phyloP scores from a whole-genome alignment of 306 rosid species.

The Rosa chinensis region DNA sequence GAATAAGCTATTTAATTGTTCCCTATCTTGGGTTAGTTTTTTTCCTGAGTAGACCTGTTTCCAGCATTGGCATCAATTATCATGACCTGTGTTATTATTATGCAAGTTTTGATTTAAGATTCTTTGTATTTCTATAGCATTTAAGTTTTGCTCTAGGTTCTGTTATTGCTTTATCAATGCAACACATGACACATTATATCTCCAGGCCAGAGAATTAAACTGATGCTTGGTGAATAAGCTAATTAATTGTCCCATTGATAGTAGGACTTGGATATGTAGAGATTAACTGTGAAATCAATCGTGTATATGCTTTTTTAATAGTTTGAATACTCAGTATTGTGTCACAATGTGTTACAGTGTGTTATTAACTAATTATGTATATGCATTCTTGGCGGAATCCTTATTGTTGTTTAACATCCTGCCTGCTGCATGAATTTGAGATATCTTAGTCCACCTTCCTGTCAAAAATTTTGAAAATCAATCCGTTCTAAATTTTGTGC shows the following conservation, averaged over 20 bases:
- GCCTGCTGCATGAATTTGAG: not conserved
- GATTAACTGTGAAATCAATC: not conserved
- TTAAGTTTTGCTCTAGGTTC: not conserved
- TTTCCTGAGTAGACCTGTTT: not conserved
- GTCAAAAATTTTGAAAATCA: not conserved
- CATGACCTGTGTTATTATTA: not conserved
- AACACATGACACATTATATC: not conserved
- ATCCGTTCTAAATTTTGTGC: slow-evolving; percentile 6
- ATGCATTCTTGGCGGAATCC: not conserved
- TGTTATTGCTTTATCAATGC: not conserved
- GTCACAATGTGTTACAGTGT: not conserved
- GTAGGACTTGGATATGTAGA: not conserved
- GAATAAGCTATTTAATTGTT: not conserved
- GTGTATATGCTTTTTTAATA: not conserved
- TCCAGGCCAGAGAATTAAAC: not conserved
- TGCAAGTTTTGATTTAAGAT: not conserved
- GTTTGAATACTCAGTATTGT: not conserved
- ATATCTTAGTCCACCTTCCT: not conserved
- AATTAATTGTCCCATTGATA: not conserved
- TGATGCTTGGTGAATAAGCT: not conserved
- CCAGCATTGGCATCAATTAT: not conserved
- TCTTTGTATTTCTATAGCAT: not conserved
- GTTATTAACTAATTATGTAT: too few relatives aligned
- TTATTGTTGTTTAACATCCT: not conserved
- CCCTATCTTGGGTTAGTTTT: not conserved